Evolutionary conservation across 225 moss, liverwort and hornwort genomes (phyloP).

Genomic region (Physcomitrellopsis africana): DNA sequence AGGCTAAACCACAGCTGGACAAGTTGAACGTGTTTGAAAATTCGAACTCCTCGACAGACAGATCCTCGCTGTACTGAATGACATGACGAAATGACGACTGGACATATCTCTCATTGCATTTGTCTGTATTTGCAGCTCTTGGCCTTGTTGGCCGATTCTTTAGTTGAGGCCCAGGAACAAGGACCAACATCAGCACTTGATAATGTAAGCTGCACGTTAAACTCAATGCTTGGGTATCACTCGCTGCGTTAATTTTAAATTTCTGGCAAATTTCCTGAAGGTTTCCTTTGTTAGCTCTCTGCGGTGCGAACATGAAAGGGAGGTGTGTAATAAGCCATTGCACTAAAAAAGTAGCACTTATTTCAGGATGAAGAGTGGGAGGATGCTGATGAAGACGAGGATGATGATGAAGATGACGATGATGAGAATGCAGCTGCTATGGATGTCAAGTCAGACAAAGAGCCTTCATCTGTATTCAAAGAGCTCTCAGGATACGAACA

Average conservation of each 20-base stretch:
- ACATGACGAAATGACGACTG: not conserved
- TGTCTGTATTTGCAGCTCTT: constrained; percentile 58
- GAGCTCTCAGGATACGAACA: constrained; percentile 62
- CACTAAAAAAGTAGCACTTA: constrained; percentile 4
- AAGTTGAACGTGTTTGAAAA: constrained; percentile 5
- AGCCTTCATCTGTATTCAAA: constrained; percentile 65
- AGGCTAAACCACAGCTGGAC: not conserved
- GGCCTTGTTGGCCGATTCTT: constrained; percentile 78
- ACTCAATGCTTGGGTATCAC: constrained; percentile 3
- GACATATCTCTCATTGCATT: not conserved
- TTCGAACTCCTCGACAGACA: too few species aligned
- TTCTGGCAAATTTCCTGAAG: not conserved
- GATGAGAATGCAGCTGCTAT: constrained; percentile 29
- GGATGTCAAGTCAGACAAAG: constrained; percentile 46
- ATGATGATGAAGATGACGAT: constrained; percentile 54
- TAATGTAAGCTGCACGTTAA: constrained; percentile 50
- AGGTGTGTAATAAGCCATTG: constrained; percentile 3
- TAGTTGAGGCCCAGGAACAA: constrained; percentile 82
- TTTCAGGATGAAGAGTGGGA: constrained; percentile 90
- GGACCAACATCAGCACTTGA: constrained; percentile 38
- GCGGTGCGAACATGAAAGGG: constrained; percentile 1
- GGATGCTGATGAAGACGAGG: constrained; percentile 66
- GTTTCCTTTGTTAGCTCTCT: not conserved
- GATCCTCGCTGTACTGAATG: constrained; percentile 1
- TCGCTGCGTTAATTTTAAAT: not conserved